Conservation (phyloP, 73 alveolate species). For the Paramecium sonneborni region DNA sequence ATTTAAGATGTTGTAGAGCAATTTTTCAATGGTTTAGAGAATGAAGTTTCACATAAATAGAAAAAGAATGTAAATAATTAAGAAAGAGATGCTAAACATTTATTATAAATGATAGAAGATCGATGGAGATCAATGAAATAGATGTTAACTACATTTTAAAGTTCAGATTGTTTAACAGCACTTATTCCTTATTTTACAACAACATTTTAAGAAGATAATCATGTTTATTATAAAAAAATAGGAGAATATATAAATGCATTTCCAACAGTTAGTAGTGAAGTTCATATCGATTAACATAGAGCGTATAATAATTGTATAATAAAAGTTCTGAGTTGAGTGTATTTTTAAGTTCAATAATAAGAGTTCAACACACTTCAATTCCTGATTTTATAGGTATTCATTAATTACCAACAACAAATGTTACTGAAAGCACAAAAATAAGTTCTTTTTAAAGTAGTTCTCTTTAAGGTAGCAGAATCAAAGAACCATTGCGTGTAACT, state of each 20-base stretch:
- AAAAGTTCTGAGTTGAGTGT: constrained; percentile 1
- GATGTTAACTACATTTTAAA: neutral
- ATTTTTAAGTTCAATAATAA: neutral
- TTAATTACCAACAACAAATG: constrained; percentile 35
- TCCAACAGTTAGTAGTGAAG: constrained; percentile 38
- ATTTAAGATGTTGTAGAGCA: constrained; percentile 36
- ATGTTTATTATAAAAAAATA: neutral
- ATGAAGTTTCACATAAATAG: constrained; percentile 14
- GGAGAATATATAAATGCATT: constrained; percentile 23
- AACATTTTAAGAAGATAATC: constrained; percentile 24
- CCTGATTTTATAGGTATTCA: constrained; percentile 37
- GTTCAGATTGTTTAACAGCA: neutral
- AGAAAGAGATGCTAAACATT: constrained; percentile 55
- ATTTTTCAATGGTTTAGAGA: constrained; percentile 45
- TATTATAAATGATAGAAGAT: neutral
- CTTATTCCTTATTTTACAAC: constrained; percentile 25
- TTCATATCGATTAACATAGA: neutral
- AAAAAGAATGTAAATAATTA: constrained; percentile 19
- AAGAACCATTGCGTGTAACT: neutral
- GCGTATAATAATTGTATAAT: neutral
- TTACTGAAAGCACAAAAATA: constrained; percentile 20
- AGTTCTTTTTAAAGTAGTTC: neutral
- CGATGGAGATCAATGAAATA: constrained; percentile 35
- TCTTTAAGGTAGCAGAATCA: neutral
- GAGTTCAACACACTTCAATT: constrained; percentile 2